A percentile compares a stretch with the other conserved stretches of the same genome.
phyloP scores from a whole-genome alignment of 2,329 filamentous ascomycete species.

The Cladophialophora chaetospira region DNA sequence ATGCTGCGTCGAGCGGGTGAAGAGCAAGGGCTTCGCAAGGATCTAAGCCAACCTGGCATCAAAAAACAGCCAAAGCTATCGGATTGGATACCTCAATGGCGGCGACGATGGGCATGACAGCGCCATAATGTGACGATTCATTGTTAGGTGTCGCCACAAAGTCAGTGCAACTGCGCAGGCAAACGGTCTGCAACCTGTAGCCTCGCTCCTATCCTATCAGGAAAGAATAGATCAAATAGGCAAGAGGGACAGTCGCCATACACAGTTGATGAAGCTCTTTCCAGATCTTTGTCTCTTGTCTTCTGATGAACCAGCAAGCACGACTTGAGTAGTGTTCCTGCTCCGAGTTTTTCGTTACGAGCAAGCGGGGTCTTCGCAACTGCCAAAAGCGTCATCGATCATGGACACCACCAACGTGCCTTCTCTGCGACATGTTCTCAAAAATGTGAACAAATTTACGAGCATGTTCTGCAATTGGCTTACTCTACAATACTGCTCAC shows the following conservation, averaged over 20 bases:
- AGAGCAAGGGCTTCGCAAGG: background rate
- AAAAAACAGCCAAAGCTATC: background rate
- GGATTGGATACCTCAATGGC: background rate
- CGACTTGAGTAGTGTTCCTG: background rate
- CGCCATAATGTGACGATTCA: too few species aligned
- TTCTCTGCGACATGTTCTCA: background rate
- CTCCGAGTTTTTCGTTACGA: background rate
- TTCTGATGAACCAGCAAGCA: background rate
- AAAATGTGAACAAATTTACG: too few species aligned
- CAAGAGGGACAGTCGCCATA: background rate
- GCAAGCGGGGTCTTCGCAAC: background rate
- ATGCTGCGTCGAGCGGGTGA: background rate
- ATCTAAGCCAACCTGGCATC: background rate
- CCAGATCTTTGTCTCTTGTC: background rate
- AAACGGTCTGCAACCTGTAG: background rate
- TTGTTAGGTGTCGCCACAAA: too few species aligned
- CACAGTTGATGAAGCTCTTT: background rate
- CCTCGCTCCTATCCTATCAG: too few species aligned
- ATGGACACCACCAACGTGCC: background rate
- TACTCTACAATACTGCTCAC: background rate
- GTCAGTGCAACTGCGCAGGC: background rate
- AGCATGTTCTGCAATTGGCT: too few species aligned
- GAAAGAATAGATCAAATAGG: background rate
- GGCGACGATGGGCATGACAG: too few species aligned
- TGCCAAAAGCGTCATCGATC: background rate